Evolutionary conservation across 306 rosid genomes (phyloP).

Genomic region (Trifolium dubium): DNA sequence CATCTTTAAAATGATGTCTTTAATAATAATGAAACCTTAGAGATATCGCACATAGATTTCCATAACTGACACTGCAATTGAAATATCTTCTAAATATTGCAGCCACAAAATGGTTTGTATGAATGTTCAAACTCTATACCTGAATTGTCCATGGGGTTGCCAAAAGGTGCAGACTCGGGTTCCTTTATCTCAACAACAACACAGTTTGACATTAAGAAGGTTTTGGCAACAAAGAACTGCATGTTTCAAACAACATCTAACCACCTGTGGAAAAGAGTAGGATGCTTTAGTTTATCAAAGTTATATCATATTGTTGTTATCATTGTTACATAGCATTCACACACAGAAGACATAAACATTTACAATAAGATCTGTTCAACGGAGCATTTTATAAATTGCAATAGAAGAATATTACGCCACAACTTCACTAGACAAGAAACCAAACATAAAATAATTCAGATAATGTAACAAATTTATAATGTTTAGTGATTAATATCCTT

Average conservation of each 20-base stretch:
- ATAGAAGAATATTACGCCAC: not conserved
- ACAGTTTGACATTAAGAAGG: constrained; percentile 97
- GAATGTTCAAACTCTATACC: constrained; percentile 51
- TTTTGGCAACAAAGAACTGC: constrained; percentile 96
- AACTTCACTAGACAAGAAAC: not conserved
- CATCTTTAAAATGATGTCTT: no score
- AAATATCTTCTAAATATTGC: not conserved
- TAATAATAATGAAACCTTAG: constrained; percentile 19
- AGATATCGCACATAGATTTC: not conserved
- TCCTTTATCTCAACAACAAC: constrained; percentile 99
- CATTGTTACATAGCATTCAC: not conserved
- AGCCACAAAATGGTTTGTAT: not conserved
- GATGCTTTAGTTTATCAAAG: constrained; percentile 8
- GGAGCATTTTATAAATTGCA: not conserved
- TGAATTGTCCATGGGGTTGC: constrained; percentile 95
- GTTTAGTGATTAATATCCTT: not conserved
- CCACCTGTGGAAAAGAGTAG: constrained; percentile 60
- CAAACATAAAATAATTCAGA: not conserved
- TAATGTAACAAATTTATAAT: not conserved
- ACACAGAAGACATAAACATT: not conserved
- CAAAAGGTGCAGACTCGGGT: constrained; percentile 75
- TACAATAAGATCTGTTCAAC: not conserved
- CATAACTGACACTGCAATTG: not conserved
- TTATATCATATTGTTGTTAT: not conserved
- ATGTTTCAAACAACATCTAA: constrained; percentile 97